Percentiles rank a stretch among this genome's conserved stretches.
Evolutionary conservation across 1,284 basidiomycete genomes (phyloP).

Genomic region (Cutaneotrichosporon sp.): DNA sequence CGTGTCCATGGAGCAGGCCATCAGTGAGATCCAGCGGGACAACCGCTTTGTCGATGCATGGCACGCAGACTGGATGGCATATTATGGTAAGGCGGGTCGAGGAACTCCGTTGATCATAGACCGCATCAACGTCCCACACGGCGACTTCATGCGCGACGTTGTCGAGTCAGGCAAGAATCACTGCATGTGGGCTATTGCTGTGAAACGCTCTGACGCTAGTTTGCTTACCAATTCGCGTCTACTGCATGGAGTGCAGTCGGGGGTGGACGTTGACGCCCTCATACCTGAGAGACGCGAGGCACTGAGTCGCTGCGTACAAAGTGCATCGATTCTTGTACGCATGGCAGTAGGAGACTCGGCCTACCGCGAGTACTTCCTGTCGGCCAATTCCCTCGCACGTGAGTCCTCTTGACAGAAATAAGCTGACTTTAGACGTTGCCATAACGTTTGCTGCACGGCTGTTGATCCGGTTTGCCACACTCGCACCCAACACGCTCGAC

Average conservation of each 20-base stretch:
- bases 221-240: constrained; percentile 26
- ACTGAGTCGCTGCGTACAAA: not conserved
- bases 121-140: not conserved
- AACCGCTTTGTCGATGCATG: constrained; percentile 36
- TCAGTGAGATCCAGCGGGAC: constrained; percentile 23
- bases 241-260: constrained; percentile 22
- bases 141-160: constrained; percentile 8
- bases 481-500: constrained; percentile 34
- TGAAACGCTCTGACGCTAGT: constrained; percentile 8
- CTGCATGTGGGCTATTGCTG: constrained; percentile 8
- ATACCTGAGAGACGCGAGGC: constrained; percentile 6
- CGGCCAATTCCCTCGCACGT: constrained; percentile 1
- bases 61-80: constrained; percentile 42
- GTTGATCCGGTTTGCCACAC: constrained; percentile 32
- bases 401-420: not conserved
- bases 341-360: not conserved
- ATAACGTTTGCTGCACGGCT: constrained; percentile 35
- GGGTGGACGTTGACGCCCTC: constrained; percentile 21
- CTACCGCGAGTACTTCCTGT: constrained; percentile 7
- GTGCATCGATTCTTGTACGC: constrained; percentile 1
- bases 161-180: constrained; percentile 7
- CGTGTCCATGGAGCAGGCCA: not conserved
- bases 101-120: too few species aligned
- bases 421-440: constrained; percentile 18
- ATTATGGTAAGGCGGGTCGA: constrained; percentile 13